Evolutionary conservation across 352 stramenopile species (phyloP).

Genomic region (Pelagophyceae sp.): DNA sequence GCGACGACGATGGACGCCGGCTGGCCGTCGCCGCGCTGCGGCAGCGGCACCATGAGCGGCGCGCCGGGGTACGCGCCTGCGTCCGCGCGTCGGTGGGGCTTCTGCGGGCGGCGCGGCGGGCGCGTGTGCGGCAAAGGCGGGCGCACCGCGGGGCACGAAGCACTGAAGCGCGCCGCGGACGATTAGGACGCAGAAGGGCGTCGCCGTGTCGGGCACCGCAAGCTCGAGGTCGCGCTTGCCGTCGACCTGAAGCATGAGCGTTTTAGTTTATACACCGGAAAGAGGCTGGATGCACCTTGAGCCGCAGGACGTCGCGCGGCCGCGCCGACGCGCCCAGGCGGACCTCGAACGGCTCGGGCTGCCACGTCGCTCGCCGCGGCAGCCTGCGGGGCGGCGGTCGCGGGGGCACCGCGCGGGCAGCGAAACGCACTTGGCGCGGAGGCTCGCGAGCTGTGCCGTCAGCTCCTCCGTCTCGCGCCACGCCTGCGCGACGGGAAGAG

Average conservation of each 20-base stretch:
- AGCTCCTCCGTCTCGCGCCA: background rate
- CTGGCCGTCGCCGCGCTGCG: background rate
- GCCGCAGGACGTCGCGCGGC: constrained; percentile 11
- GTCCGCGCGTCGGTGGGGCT: no score
- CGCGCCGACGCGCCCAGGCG: background rate
- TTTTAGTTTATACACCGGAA: no score
- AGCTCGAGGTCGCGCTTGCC: constrained; percentile 3
- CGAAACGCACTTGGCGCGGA: no score
- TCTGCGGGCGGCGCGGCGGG: no score
- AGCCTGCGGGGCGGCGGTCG: no score
- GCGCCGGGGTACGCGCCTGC: background rate
- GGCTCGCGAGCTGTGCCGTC: background rate
- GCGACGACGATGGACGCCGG: constrained; percentile 4
- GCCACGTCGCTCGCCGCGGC: constrained; percentile 2
- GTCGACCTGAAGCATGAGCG: no score
- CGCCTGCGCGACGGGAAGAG: background rate
- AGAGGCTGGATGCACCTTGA: no score
- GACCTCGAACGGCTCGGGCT: constrained; percentile 7
- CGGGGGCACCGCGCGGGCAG: no score
- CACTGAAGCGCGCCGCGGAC: constrained; percentile 1
- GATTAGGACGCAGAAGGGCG: background rate
- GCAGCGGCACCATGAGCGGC: constrained; percentile 7
- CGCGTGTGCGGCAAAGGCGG: no score
- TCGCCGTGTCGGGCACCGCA: background rate
- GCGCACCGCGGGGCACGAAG: constrained; percentile 1